These are phyloP conservation scores for Penicillium sp. DNA, from an alignment of 2,329 filamentous ascomycete species.

Conservation along the genomic window DNA sequence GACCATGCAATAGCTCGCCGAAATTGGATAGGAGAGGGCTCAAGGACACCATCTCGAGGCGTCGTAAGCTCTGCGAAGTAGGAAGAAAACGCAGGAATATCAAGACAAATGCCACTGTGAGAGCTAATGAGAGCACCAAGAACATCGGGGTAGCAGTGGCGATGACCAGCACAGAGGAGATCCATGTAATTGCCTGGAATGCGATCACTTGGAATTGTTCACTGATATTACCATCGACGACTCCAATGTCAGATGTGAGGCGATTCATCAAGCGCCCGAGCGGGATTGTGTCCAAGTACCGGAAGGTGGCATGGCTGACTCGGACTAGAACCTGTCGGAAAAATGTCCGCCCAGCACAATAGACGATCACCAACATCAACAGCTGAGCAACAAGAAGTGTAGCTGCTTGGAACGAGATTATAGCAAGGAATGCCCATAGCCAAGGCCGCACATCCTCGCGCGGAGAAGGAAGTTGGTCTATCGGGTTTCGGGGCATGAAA, in stretches of 20 bases:
- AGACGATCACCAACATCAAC: slow-evolving; percentile 71
- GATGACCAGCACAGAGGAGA: slow-evolving; percentile 71
- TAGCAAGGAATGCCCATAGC: slow-evolving; percentile 65
- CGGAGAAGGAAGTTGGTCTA: slow-evolving; percentile 60
- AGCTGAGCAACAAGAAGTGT: slow-evolving; percentile 60
- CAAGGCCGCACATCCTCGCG: slow-evolving; percentile 66
- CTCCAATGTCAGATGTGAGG: slow-evolving; percentile 83
- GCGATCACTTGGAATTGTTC: slow-evolving; percentile 67
- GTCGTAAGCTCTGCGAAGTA: slow-evolving; percentile 74
- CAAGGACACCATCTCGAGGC: slow-evolving; percentile 84
- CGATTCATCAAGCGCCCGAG: slow-evolving; percentile 89
- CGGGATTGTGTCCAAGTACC: slow-evolving; percentile 82
- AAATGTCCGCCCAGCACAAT: slow-evolving; percentile 69
- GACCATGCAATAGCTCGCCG: slow-evolving; percentile 76
- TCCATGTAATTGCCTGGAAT: slow-evolving; percentile 67
- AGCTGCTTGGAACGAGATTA: slow-evolving; percentile 61
- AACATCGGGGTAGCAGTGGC: slow-evolving; percentile 74
- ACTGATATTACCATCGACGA: slow-evolving; percentile 82
- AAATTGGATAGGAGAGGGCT: slow-evolving; percentile 91
- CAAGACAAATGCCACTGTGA: slow-evolving; percentile 65
- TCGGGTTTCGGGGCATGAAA: slow-evolving; percentile 25
- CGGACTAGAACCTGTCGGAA: slow-evolving; percentile 69
- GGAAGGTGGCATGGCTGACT: slow-evolving; percentile 76
- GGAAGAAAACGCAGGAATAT: slow-evolving; percentile 77
- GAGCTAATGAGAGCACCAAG: slow-evolving; percentile 64